phyloP scores from a whole-genome alignment of 768 basidiomycete species.

The Trichaptum fuscoviolaceum region DNA sequence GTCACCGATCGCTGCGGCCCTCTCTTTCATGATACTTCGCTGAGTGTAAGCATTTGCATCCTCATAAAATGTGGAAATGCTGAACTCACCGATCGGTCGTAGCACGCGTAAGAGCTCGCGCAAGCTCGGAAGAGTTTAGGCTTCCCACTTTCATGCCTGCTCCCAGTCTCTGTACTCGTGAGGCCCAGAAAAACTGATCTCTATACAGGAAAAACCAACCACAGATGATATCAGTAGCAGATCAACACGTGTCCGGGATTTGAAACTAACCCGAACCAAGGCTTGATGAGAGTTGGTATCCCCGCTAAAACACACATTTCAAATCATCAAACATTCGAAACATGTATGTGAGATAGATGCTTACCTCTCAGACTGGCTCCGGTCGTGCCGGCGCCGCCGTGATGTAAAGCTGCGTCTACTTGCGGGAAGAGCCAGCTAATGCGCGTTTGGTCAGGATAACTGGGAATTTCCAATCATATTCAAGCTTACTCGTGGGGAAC shows the following conservation, averaged over 20 bases:
- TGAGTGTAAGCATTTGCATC: neutral
- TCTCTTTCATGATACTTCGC: constrained; percentile 53
- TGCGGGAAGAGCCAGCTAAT: constrained; percentile 51
- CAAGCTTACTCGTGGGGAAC: constrained; percentile 52
- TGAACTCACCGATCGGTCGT: constrained; percentile 44
- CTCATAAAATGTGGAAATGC: neutral
- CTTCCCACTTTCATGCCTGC: constrained; percentile 47
- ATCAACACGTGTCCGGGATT: neutral
- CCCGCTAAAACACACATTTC: constrained; percentile 31
- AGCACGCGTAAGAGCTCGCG: constrained; percentile 50
- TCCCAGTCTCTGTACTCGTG: constrained; percentile 56
- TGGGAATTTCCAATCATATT: neutral
- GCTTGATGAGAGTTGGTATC: constrained; percentile 62
- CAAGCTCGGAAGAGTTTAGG: constrained; percentile 41
- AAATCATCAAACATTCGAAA: neutral
- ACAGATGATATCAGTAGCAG: constrained; percentile 1
- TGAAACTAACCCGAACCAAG: constrained; percentile 52
- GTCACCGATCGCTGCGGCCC: constrained; percentile 43
- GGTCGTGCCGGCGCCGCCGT: constrained; percentile 69
- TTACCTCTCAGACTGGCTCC: constrained; percentile 53
- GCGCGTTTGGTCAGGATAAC: constrained; percentile 9
- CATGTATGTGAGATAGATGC: constrained; percentile 7
- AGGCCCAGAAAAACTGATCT: constrained; percentile 63
- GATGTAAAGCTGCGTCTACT: constrained; percentile 59
- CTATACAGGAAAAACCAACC: constrained; percentile 16